Percentiles rank a stretch among this genome's conserved stretches.
Evolutionary conservation across 805 yeast genomes (phyloP).

Genomic region (Saturnispora dispora): DNA sequence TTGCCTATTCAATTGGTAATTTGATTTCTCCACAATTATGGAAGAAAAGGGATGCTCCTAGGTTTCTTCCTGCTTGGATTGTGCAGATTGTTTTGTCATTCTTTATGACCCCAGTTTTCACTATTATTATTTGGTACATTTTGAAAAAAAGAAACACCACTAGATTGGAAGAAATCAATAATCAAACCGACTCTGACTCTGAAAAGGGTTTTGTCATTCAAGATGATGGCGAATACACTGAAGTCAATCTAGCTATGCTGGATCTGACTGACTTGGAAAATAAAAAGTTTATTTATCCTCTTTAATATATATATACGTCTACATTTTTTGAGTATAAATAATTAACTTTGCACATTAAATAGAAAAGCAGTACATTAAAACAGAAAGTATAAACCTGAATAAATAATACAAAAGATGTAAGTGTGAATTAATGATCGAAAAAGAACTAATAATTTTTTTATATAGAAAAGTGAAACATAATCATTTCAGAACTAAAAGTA

Average conservation of each 20-base stretch:
- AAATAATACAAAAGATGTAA: neutral
- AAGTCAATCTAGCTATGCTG: conserved; percentile 35
- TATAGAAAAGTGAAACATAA: neutral
- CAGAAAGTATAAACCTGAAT: neutral
- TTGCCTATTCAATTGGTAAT: conserved; percentile 40
- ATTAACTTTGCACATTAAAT: neutral
- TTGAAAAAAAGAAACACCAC: conserved; percentile 36
- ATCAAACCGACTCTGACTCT: conserved; percentile 13
- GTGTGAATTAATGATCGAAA: neutral
- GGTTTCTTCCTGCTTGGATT: conserved; percentile 42
- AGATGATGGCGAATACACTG: conserved; percentile 14
- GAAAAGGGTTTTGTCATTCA: conserved; percentile 24
- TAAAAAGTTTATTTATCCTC: conserved; percentile 42
- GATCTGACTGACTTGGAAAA: conserved; percentile 50
- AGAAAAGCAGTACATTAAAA: neutral
- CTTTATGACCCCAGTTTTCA: conserved; percentile 35
- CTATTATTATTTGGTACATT: conserved; percentile 36
- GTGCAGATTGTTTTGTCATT: conserved; percentile 49
- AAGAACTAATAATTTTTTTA: neutral
- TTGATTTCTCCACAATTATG: conserved; percentile 50
- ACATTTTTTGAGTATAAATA: neutral
- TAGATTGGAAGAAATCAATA: conserved; percentile 2
- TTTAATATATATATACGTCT: conserved; percentile 17
- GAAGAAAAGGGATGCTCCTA: conserved; percentile 40
- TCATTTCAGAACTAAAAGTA: neutral